These are phyloP conservation scores for Trichophyton benhamiae DNA, from an alignment of 2,329 filamentous ascomycete species.

Conservation along the genomic window DNA sequence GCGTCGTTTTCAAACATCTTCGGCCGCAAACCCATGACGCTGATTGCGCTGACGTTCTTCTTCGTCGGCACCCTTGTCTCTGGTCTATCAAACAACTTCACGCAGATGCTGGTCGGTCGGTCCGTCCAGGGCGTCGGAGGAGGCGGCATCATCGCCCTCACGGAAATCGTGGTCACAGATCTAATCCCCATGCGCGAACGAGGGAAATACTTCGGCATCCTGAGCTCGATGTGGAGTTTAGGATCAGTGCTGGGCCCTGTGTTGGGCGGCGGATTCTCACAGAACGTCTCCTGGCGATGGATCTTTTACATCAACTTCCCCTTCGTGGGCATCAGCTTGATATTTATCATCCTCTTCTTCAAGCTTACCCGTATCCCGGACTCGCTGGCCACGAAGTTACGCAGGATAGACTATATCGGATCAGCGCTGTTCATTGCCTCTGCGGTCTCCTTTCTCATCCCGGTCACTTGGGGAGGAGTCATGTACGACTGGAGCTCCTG, in stretches of 20 bases:
- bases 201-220: slow-evolving; percentile 30
- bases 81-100: slow-evolving; percentile 32
- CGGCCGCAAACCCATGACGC: slow-evolving; percentile 33
- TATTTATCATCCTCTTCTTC: slow-evolving; percentile 42
- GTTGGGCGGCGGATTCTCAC: slow-evolving; percentile 31
- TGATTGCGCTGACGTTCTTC: slow-evolving; percentile 33
- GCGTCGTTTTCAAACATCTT: slow-evolving; percentile 38
- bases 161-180: slow-evolving; percentile 35
- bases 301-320: slow-evolving; percentile 55
- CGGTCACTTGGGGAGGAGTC: slow-evolving; percentile 53
- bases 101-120: slow-evolving; percentile 35
- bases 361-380: slow-evolving; percentile 39
- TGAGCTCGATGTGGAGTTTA: slow-evolving; percentile 30
- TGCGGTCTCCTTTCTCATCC: slow-evolving; percentile 48
- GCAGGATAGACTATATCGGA: slow-evolving; percentile 52
- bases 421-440: slow-evolving; percentile 48
- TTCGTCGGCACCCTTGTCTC: slow-evolving; percentile 34
- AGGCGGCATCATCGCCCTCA: slow-evolving; percentile 33
- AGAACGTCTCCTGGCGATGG: slow-evolving; percentile 39
- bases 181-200: slow-evolving; percentile 31
- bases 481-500: slow-evolving; percentile 54
- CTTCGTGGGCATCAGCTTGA: slow-evolving; percentile 39
- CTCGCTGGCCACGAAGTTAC: slow-evolving; percentile 38
- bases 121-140: slow-evolving; percentile 36
- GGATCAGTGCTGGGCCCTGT: slow-evolving; percentile 31